These are phyloP conservation scores for Huntiella omanensis DNA, from an alignment of 2,329 filamentous ascomycete genomes.

Conservation along the genomic window DNA sequence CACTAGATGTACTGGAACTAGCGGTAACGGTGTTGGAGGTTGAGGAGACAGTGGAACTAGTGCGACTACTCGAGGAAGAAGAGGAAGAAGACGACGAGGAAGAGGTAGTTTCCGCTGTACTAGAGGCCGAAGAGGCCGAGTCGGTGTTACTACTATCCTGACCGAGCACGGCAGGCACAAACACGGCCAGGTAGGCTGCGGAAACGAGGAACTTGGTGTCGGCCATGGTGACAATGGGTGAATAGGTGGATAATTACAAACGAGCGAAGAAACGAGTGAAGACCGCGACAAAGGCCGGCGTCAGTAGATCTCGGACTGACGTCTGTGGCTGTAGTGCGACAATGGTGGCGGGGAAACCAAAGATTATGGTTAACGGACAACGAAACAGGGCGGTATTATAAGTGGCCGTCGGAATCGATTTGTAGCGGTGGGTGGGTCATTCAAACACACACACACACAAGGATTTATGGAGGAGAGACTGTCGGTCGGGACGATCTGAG, in stretches of 20 bases:
- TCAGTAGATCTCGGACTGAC: too few species aligned
- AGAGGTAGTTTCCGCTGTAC: neutral
- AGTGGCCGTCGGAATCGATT: neutral
- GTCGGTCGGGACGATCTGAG: neutral
- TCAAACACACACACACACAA: too few species aligned
- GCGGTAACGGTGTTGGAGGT: neutral
- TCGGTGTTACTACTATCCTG: neutral
- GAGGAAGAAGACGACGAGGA: neutral
- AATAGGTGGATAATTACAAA: neutral
- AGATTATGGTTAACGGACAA: neutral
- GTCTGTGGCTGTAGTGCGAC: too few species aligned
- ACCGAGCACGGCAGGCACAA: conserved; percentile 12
- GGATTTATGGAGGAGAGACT: too few species aligned
- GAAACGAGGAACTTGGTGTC: conserved; percentile 11
- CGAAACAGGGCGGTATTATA: neutral
- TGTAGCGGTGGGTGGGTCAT: neutral
- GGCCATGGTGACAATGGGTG: neutral
- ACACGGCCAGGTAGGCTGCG: conserved; percentile 11
- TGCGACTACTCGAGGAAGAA: neutral
- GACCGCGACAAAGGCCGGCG: too few species aligned
- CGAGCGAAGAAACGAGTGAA: too few species aligned
- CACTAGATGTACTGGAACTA: conserved; percentile 9
- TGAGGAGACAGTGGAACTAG: conserved; percentile 4
- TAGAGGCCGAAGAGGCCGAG: conserved; percentile 1
- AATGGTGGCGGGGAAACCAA: too few species aligned